A percentile compares a stretch with the other conserved stretches of the same genome.
Conservation (phyloP, 805 yeast species). For the Deakozyma indianensis region DNA sequence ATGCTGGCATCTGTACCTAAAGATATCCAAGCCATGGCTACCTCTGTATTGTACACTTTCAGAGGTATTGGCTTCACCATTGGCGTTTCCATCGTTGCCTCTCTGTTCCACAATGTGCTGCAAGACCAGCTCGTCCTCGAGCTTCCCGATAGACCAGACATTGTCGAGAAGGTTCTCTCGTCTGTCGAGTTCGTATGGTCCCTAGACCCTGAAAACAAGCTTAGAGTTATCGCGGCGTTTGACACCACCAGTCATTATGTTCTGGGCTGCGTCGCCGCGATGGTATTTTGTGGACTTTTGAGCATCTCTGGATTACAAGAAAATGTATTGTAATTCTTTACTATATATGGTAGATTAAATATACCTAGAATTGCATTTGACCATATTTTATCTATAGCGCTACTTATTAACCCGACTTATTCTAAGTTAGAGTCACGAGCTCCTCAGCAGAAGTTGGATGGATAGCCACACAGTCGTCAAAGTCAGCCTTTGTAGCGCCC, state of each 20-base stretch:
- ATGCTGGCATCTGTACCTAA: slow-evolving; percentile 62
- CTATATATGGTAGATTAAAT: too few relatives aligned
- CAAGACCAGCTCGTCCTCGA: slow-evolving; percentile 14
- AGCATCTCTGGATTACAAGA: not conserved
- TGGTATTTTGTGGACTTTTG: not conserved
- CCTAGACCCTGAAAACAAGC: slow-evolving; percentile 29
- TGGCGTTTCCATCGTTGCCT: slow-evolving; percentile 59
- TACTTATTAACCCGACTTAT: too few relatives aligned
- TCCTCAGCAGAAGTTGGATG: slow-evolving; percentile 99
- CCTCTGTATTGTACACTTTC: slow-evolving; percentile 81
- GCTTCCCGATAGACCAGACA: slow-evolving; percentile 14
- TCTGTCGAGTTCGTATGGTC: slow-evolving; percentile 27
- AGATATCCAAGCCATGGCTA: slow-evolving; percentile 66
- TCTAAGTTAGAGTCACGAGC: slow-evolving; percentile 61
- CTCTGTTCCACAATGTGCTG: slow-evolving; percentile 45
- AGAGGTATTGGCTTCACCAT: slow-evolving; percentile 74
- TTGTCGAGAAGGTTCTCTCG: slow-evolving; percentile 22
- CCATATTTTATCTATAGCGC: not conserved
- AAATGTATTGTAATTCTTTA: not conserved
- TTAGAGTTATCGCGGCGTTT: slow-evolving; percentile 27
- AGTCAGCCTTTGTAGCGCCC: slow-evolving; percentile 98
- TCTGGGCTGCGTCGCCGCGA: slow-evolving; percentile 11
- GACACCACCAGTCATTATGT: slow-evolving; percentile 31
- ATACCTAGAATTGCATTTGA: too few relatives aligned
- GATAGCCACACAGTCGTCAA: slow-evolving; percentile 92